Evolutionary conservation across 2,329 filamentous ascomycete genomes (phyloP), one percentile per base, ranked within the genome.

Genomic region (Talaromyces sp.): DNA sequence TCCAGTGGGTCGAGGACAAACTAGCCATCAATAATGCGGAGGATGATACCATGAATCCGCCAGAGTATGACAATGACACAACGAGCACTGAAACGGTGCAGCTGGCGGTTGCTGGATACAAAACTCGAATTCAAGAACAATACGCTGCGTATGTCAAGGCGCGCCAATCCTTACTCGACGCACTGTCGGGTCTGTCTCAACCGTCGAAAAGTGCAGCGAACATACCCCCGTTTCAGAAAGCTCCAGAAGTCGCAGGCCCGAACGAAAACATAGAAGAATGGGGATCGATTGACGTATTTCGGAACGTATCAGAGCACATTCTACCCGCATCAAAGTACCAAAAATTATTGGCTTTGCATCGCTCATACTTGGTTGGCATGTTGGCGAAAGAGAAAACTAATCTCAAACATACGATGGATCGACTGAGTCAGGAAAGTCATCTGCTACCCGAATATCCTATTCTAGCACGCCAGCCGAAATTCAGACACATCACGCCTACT

Each of bases 1-100:
- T 84, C 5, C 74, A 78, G 52, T 85, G 83, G 83, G 77, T 84
- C 7, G 82, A 85, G 68, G 76, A 78, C 47, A 82, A 82, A 50
- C 69, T 85, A 54, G 75, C 79, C 19, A 56, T 54, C 16, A 80
- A 68, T 16, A 72, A 70, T 5, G 71, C 72, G 59, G 69, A 69
- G 5, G 75, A 77, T 27, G 72, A 73, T 41, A 48, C 33, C 14
- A 27, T 31, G 13, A 70, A 65, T 31, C 64, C 72, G 1, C 69
- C 72, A 27, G 35, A 35, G 52, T 24, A 63, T 22, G 72, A 75
- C n/a, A 63, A 74, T 6, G 66, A 70, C 11, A 62, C 72, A 6
- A 70, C 75, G 52, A 71, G 76, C 6, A 72, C 73, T 33, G 70
- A 76, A 22, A 71, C 72, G 6, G 69, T 70, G 19, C 69, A 66